Base-by-base conservation (phyloP, 306 rosid species). In the Cucumis hystrix region DNA sequence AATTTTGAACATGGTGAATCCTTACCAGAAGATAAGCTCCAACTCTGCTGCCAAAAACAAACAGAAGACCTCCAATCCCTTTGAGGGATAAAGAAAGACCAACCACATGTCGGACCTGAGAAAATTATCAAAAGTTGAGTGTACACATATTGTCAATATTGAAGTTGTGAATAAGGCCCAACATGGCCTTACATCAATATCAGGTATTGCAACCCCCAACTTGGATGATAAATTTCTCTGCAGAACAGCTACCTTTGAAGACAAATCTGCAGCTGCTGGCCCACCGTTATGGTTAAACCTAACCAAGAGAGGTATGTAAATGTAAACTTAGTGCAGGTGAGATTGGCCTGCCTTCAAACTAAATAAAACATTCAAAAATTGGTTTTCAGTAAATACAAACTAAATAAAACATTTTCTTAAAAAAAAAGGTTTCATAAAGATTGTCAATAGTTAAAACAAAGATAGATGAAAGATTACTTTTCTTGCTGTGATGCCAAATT, bases 41-140 rank as follows among this genome's bases (percentile, higher is more conserved):
- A 78, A 89, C 23, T 54, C 82, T 79, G 78, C 91, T 87, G 33
- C 93, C 96, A 70, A 94, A 78, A 77, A 94, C 88, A 76, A 94
- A 94, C 15, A 94, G 82, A 77, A 91, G 80, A 79, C 95, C 98
- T 79, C 98, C 98, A 67, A 94, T 55, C 52, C 90, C 98, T 83
- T 91, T 90, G 10, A 88, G 85, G 60, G 89, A 74, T 43, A 90
- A 83, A 68, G 81, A 83, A 66, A 82, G 35, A 79, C 83, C 84
- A 76, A 86, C 89, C 71, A 90, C 66, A 61, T 88, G 90, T 60
- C 83, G 83, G 73, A 84, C 84, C 98, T 94, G 92, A 83, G 40
- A 43, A 40, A 63, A 74, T 54, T 55, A 41, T 84, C 79, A 86
- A 65, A 37, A 74, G 75, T 51, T 61, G n/a, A 16, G 10, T 11